Evolutionary conservation across 179 eudicot genomes (phyloP).

Genomic region (Gypsophila paniculata): DNA sequence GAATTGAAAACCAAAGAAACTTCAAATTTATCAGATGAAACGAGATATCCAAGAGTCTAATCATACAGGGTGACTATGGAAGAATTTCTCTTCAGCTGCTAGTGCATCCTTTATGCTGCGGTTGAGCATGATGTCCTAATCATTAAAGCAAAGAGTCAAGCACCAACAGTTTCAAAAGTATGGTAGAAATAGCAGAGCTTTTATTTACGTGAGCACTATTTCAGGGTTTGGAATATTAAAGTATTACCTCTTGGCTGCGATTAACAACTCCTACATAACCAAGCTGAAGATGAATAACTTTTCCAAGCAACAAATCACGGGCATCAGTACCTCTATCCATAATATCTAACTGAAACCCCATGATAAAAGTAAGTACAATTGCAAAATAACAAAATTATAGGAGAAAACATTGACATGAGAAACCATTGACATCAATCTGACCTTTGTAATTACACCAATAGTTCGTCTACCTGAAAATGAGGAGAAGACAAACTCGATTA

Average conservation of each 20-base stretch:
- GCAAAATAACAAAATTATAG: background rate
- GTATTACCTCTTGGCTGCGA: slow-evolving; percentile 93
- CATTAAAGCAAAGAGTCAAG: slow-evolving; percentile 19
- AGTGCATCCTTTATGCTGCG: slow-evolving; percentile 86
- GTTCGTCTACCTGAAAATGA: slow-evolving; percentile 77
- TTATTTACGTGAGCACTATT: background rate
- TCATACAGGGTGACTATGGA: slow-evolving; percentile 78
- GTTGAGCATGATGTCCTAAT: slow-evolving; percentile 67
- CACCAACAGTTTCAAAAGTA: slow-evolving; percentile 6
- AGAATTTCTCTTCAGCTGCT: slow-evolving; percentile 81
- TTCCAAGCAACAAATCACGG: slow-evolving; percentile 86
- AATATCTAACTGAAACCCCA: slow-evolving; percentile 75
- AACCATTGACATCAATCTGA: slow-evolving; percentile 15
- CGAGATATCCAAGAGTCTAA: slow-evolving; percentile 6
- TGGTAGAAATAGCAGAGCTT: slow-evolving; percentile 4
- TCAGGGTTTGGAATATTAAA: background rate
- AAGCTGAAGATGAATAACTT: slow-evolving; percentile 91
- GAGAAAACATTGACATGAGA: background rate
- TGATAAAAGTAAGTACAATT: slow-evolving; percentile 6
- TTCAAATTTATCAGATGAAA: slow-evolving; percentile 4
- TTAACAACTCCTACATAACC: slow-evolving; percentile 96
- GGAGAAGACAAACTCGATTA: slow-evolving; percentile 19
- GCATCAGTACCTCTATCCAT: slow-evolving; percentile 99
- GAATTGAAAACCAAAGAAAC: slow-evolving; percentile 7
- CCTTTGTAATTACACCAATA: slow-evolving; percentile 99